phyloP scores from a whole-genome alignment of 495 filamentous ascomycete genomes.

The Aspergillus biplanus region DNA sequence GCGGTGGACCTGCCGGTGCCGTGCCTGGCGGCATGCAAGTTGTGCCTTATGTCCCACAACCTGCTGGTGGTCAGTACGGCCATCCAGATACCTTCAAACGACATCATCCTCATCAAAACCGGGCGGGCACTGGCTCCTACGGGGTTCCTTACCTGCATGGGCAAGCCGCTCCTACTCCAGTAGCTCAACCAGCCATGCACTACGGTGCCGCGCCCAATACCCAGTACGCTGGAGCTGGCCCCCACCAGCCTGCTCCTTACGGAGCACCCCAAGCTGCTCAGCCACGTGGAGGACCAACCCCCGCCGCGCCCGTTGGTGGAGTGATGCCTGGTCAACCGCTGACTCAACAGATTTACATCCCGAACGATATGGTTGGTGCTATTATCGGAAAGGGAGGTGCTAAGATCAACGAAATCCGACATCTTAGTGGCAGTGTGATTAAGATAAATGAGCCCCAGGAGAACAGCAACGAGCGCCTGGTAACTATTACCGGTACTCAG shows the following conservation, averaged over 20 bases:
- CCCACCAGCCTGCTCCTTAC: slow-evolving; percentile 72
- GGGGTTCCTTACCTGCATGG: slow-evolving; percentile 73
- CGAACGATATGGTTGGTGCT: slow-evolving; percentile 98
- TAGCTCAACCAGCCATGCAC: slow-evolving; percentile 69
- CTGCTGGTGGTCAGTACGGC: slow-evolving; percentile 87
- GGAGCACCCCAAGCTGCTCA: slow-evolving; percentile 65
- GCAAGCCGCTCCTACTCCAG: slow-evolving; percentile 61
- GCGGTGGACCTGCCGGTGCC: slow-evolving; percentile 87
- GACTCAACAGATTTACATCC: slow-evolving; percentile 98
- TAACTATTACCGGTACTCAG: slow-evolving; percentile 96
- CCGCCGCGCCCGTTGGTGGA: slow-evolving; percentile 69
- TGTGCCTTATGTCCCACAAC: slow-evolving; percentile 91
- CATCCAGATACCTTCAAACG: slow-evolving; percentile 86
- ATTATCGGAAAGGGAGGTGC: slow-evolving; percentile 98
- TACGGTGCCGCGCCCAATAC: slow-evolving; percentile 70
- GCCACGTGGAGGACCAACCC: slow-evolving; percentile 51
- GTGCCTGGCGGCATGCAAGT: slow-evolving; percentile 98
- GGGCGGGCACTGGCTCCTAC: slow-evolving; percentile 65
- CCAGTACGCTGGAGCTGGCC: slow-evolving; percentile 73
- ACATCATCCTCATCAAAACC: slow-evolving; percentile 65
- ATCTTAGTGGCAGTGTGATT: slow-evolving; percentile 95
- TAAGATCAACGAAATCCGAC: slow-evolving; percentile 99
- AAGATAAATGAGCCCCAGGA: slow-evolving; percentile 99
- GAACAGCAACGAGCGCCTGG: slow-evolving; percentile 96
- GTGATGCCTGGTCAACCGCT: slow-evolving; percentile 83